Percentiles rank a stretch among this genome's conserved stretches.
phyloP scores from a whole-genome alignment of 805 yeast species.

The Ogataea glucozyma region DNA sequence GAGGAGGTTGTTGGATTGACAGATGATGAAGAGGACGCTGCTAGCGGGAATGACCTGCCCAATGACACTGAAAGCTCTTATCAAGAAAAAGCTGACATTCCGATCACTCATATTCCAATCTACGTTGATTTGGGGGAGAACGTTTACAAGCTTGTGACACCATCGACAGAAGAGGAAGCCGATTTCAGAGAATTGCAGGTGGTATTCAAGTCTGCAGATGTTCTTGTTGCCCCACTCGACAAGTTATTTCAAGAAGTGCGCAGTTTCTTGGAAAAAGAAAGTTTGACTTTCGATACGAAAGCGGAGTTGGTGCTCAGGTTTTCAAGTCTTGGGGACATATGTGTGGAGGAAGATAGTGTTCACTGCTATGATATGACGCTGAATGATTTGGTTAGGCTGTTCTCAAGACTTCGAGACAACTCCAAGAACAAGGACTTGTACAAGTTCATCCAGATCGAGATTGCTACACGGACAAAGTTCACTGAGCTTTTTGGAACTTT shows the following conservation, averaged over 20 bases:
- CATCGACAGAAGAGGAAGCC: constrained; percentile 25
- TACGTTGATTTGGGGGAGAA: constrained; percentile 32
- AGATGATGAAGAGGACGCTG: too few relatives aligned
- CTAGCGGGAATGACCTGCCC: too few relatives aligned
- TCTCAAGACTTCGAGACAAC: constrained; percentile 24
- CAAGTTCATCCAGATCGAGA: constrained; percentile 25
- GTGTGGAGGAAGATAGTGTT: constrained; percentile 28
- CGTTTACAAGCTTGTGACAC: constrained; percentile 28
- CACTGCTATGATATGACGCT: constrained; percentile 17
- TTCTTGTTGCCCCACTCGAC: constrained; percentile 12
- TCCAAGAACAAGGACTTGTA: constrained; percentile 27
- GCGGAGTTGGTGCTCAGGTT: constrained; percentile 22
- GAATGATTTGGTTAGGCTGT: constrained; percentile 25
- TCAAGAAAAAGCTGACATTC: too few relatives aligned
- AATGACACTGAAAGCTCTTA: too few relatives aligned
- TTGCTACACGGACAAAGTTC: constrained; percentile 19
- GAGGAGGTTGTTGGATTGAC: constrained; percentile 15
- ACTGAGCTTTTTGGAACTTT: constrained; percentile 11
- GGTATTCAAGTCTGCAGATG: constrained; percentile 20
- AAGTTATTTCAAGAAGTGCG: constrained; percentile 15
- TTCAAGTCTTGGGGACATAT: constrained; percentile 24
- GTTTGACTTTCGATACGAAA: constrained; percentile 9
- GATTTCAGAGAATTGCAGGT: constrained; percentile 26
- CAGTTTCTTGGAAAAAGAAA: constrained; percentile 9
- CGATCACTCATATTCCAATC: constrained; percentile 22